Base-by-base conservation (phyloP, 768 basidiomycete species). In the Psilocybe subaeruginosa region DNA sequence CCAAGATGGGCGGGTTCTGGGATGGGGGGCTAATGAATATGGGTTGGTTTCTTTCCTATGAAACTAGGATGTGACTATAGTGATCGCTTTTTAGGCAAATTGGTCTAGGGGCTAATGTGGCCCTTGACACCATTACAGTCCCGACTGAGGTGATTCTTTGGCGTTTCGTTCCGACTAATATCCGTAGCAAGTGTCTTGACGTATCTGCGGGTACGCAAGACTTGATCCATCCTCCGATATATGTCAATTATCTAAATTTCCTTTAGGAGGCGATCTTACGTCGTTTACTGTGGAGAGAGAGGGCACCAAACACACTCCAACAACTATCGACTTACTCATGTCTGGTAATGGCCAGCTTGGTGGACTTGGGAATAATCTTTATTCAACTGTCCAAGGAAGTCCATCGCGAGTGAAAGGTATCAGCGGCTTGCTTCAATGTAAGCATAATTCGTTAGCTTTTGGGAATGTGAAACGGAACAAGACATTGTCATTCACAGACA, bases 1-100 rank as follows among this genome's bases (percentile, higher is more conserved):
- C 0, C 59, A 65, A 3, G 74, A 78, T 2, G 95, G 94, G 1
- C 79, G 86, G 56, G 91, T 96, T 8, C 82, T 98, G 17, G 93
- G 88, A 0, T 97, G 92, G 86, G 95, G 95, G 48, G 92, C 92
- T 1, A 97, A 97, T 70, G 88, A 92, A 64, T 90, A 82, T 66
- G 94, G 94, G 90, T 90, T 65, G 54, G 82, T 66, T 49, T 49
- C 23, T 23, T 35, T 8, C 31, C 45, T 53, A 11, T 29, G 29
- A 31, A 8, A 33, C 7, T n/a, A 49, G 41, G 30, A 19, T 4
- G 48, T 49, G 56, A 29, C 45, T 46, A 50, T 52, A 58, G 19
- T 47, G 56, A 30, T 59, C 59, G 27, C 27, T 8, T n/a, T 61
- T 17, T 66, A 92, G 93, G 29, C 95, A 98, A 76, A 81, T 96